phyloP scores from a whole-genome alignment of 192 early-diverging fungal genomes.

The Backusella psychrophila region DNA sequence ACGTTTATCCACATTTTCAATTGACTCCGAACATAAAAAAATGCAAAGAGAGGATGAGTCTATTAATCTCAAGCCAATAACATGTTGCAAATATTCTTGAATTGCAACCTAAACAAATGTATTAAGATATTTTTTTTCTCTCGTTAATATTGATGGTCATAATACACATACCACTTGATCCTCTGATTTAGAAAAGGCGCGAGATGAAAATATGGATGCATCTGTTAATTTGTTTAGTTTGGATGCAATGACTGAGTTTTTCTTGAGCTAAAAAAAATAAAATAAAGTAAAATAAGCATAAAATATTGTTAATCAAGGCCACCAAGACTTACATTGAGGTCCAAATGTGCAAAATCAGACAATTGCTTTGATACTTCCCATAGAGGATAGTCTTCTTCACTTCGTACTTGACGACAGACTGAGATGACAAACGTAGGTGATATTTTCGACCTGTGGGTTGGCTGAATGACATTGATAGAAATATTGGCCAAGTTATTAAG shows the following conservation, averaged over 20 bases:
- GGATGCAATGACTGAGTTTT: conserved; percentile 27
- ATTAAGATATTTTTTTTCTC: not conserved
- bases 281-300: not conserved
- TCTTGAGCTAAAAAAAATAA: not conserved
- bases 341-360: not conserved
- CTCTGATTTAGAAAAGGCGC: conserved; percentile 83
- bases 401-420: not conserved
- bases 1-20: not conserved
- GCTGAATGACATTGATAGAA: conserved; percentile 39
- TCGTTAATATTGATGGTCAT: not conserved
- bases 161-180: conserved; percentile 14
- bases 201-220: conserved; percentile 74
- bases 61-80: conserved; percentile 52
- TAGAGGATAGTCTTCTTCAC: not conserved
- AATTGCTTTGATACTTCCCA: not conserved
- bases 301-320: not conserved
- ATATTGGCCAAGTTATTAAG: conserved; percentile 14
- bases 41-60: conserved; percentile 62
- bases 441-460: conserved; percentile 62
- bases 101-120: conserved; percentile 29
- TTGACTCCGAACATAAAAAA: conserved; percentile 72
- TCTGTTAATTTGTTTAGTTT: conserved; percentile 79
- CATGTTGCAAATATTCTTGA: conserved; percentile 79
- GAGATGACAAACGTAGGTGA: not conserved
- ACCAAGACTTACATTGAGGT: not conserved